Percentiles rank a stretch among this genome's conserved stretches.
These are phyloP conservation scores for Reutealis trisperma DNA, from an alignment of 345 rosid species.

Conservation along the genomic window DNA sequence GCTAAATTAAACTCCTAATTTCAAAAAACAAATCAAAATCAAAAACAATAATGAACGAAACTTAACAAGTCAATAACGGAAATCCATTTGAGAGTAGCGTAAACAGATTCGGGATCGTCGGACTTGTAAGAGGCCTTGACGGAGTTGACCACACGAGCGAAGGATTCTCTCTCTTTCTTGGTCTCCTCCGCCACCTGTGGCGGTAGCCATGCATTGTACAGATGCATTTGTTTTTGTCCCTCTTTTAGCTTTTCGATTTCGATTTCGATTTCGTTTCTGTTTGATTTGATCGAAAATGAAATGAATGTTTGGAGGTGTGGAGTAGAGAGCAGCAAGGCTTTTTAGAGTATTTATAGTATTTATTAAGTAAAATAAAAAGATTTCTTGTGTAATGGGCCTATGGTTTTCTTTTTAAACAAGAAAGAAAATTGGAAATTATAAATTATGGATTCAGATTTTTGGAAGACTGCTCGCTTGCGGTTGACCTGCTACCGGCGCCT, in stretches of 20 bases:
- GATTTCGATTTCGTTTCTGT: too few species aligned
- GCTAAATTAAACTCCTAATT: neutral
- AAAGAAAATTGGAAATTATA: too few species aligned
- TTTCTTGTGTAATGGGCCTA: neutral
- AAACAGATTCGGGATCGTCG: slow-evolving; percentile 90
- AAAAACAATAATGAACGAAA: neutral
- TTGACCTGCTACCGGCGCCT: too few species aligned
- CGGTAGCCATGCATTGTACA: slow-evolving; percentile 94
- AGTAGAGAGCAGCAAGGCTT: neutral
- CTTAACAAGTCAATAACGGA: slow-evolving; percentile 86
- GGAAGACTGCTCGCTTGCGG: too few species aligned
- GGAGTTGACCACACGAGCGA: slow-evolving; percentile 63
- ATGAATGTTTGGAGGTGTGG: neutral
- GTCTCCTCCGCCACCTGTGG: slow-evolving; percentile 90
- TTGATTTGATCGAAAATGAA: slow-evolving; percentile 1
- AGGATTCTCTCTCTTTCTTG: slow-evolving; percentile 75
- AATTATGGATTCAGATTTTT: too few species aligned
- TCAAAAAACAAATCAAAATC: neutral
- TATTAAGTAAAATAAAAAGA: too few species aligned
- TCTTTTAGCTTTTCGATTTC: neutral
- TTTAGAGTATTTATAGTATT: neutral
- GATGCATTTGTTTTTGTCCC: slow-evolving; percentile 56
- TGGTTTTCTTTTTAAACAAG: neutral
- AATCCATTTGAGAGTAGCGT: slow-evolving; percentile 89
- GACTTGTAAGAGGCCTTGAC: slow-evolving; percentile 60